phyloP scores from a whole-genome alignment of 139 green algal genomes.

The Chlorella ohadii region DNA sequence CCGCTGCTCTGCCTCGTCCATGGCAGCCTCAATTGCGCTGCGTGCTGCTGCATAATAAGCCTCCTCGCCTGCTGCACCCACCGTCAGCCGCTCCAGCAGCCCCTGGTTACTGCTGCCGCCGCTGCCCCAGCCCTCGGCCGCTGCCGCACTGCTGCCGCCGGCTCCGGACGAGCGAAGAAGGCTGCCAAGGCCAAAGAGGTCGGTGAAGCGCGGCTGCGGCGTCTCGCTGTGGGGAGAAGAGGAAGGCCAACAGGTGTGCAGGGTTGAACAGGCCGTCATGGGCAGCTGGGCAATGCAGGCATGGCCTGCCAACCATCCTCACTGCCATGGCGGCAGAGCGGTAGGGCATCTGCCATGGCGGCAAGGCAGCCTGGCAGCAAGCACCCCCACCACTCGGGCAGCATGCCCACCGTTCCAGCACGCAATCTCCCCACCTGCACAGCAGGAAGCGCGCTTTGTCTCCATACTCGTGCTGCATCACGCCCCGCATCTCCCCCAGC shows the following conservation, averaged over 20 bases:
- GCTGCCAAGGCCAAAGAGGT: constrained; percentile 28
- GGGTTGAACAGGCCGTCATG: too few species aligned
- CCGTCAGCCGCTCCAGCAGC: background rate
- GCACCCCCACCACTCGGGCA: too few species aligned
- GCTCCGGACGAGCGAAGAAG: background rate
- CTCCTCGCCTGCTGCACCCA: background rate
- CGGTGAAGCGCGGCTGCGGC: constrained; percentile 15
- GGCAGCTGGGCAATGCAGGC: too few species aligned
- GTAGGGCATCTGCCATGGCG: too few species aligned
- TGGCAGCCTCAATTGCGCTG: background rate
- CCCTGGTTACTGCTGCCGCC: background rate
- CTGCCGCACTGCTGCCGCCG: background rate
- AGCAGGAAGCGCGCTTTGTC: constrained; percentile 44
- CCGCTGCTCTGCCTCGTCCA: constrained; percentile 45
- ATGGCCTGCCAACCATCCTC: too few species aligned
- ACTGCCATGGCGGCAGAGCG: too few species aligned
- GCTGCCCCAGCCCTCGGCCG: background rate
- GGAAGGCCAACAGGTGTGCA: too few species aligned
- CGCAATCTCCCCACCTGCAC: constrained; percentile 30
- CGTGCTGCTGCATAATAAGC: constrained; percentile 15
- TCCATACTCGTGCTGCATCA: constrained; percentile 45
- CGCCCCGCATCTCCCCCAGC: constrained; percentile 28
- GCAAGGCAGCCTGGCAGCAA: too few species aligned
- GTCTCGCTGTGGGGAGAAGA: constrained; percentile 1
- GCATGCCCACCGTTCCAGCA: too few species aligned